A percentile compares a stretch with the other conserved stretches of the same genome.
These are phyloP conservation scores for Epichloe scottii DNA, from an alignment of 2,329 filamentous ascomycete genomes.

Conservation along the genomic window DNA sequence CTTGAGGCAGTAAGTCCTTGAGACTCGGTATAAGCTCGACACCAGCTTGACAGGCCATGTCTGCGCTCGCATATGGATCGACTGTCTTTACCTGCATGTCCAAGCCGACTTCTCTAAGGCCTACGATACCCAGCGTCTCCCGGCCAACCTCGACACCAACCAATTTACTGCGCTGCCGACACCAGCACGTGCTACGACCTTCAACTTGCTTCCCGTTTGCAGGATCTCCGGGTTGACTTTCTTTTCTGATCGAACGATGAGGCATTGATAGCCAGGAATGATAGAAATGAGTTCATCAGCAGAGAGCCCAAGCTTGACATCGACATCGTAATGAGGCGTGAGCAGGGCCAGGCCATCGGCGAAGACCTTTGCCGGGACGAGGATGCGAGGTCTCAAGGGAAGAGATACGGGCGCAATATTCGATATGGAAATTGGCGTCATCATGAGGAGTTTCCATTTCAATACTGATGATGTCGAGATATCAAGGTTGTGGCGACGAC, in stretches of 20 bases:
- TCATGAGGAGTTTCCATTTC: conserved; percentile 2
- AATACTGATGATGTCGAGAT: neutral
- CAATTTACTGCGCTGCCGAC: conserved; percentile 61
- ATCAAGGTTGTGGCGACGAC: neutral
- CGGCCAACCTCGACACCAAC: conserved; percentile 68
- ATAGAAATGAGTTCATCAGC: conserved; percentile 50
- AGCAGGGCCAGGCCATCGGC: conserved; percentile 64
- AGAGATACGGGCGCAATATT: conserved; percentile 1
- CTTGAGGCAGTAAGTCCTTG: conserved; percentile 45
- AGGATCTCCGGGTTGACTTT: conserved; percentile 62
- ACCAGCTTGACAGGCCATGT: conserved; percentile 55
- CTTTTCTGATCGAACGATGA: conserved; percentile 72
- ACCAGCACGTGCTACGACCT: conserved; percentile 68
- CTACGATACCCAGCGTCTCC: conserved; percentile 65
- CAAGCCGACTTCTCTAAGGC: conserved; percentile 71
- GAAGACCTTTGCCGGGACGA: conserved; percentile 71
- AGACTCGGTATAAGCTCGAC: conserved; percentile 50
- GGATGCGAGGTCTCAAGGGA: conserved; percentile 32
- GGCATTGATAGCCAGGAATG: conserved; percentile 60
- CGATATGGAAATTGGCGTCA: conserved; percentile 16
- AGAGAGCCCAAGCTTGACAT: conserved; percentile 50
- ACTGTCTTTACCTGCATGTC: conserved; percentile 65
- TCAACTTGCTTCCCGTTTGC: conserved; percentile 51
- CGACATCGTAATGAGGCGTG: conserved; percentile 53
- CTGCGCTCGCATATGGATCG: conserved; percentile 65